Conservation (phyloP, 805 yeast species). For the Saccharomycopsis capsularis region DNA sequence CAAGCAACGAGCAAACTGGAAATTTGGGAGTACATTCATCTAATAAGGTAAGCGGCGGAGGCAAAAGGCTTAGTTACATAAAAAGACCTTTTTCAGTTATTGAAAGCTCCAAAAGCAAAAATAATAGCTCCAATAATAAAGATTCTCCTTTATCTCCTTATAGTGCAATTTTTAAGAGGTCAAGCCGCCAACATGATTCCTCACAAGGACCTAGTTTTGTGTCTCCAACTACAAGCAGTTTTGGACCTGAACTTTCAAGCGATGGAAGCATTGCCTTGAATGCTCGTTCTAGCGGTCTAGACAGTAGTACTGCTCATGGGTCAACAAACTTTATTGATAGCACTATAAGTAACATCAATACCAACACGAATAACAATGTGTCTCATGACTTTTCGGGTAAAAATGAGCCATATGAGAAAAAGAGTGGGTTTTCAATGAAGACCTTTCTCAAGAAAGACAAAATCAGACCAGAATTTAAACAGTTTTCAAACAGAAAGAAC, state of each 20-base stretch:
- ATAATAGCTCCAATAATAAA: slow-evolving; percentile 1
- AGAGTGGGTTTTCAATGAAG: slow-evolving; percentile 23
- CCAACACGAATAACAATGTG: neutral
- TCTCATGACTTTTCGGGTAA: slow-evolving; percentile 22
- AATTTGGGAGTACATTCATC: no score
- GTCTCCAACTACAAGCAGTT: slow-evolving; percentile 6
- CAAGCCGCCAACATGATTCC: slow-evolving; percentile 1
- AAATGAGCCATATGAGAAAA: slow-evolving; percentile 5
- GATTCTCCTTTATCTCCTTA: slow-evolving; percentile 19
- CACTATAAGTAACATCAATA: neutral
- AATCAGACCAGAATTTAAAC: slow-evolving; percentile 32
- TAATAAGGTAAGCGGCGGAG: no score
- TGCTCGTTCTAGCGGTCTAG: neutral
- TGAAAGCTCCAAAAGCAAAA: slow-evolving; percentile 8
- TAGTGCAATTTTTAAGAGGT: slow-evolving; percentile 15
- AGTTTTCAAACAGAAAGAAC: slow-evolving; percentile 28
- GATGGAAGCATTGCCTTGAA: neutral
- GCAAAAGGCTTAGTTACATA: slow-evolving; percentile 19
- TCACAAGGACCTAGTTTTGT: slow-evolving; percentile 3
- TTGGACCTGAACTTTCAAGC: neutral
- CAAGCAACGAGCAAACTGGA: no score
- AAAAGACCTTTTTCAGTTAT: slow-evolving; percentile 18
- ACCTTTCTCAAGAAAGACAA: slow-evolving; percentile 29
- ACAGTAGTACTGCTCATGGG: neutral
- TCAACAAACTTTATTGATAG: neutral